Evolutionary conservation across 2,329 filamentous ascomycete genomes (phyloP), one percentile per base, ranked within the genome.

Genomic region (Calonectria fujianensis): DNA sequence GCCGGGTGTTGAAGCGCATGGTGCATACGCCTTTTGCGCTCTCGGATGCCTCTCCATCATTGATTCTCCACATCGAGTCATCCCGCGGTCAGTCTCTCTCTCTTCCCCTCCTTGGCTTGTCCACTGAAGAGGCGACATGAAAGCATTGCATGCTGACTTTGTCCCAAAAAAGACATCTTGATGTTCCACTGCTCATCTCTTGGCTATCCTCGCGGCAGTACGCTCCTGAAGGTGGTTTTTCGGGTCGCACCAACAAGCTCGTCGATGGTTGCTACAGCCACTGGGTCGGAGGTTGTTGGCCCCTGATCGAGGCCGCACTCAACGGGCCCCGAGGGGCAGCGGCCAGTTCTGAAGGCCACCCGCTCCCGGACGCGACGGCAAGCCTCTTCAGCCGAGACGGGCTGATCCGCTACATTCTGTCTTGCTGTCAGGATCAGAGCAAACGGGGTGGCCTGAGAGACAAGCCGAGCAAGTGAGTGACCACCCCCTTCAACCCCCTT

Each of bases 181-280:
- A 98, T 85, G 86, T 98, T 70, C 91, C 93, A 75, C 88, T 92
- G 67, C 90, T 99, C 69, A 90, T 97, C 63, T 92, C 93, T 74
- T 99, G 97, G 96, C 91, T 99, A 50, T 96, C 95, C 10, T 93
- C 95, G 57, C 93, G 96, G 74, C 97, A 99, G 85, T 94, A 96
- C 84, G 92, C 93, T 37, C 97, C 96, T 4, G 97, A 98, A 84
- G 96, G 96, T 77, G 97, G 97, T 45, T 96, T 98, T 82, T 94
- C 95, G 51, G 97, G 97, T 75, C 94, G 97, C 79, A 98, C 96
- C 35, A 98, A 98, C 89, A 99, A 99, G 87, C 90, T 99, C 39
- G 97, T 98, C 39, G 97, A 99, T 85, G 97, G 96, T 59, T 99
- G 97, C 87, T 99, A 99, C 87, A 98, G 95, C 83, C 96, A 98